A percentile compares a stretch with the other conserved stretches of the same genome.
These are phyloP conservation scores for Bipolaris zeicola DNA, from an alignment of 2,329 filamentous ascomycete genomes.

Conservation along the genomic window DNA sequence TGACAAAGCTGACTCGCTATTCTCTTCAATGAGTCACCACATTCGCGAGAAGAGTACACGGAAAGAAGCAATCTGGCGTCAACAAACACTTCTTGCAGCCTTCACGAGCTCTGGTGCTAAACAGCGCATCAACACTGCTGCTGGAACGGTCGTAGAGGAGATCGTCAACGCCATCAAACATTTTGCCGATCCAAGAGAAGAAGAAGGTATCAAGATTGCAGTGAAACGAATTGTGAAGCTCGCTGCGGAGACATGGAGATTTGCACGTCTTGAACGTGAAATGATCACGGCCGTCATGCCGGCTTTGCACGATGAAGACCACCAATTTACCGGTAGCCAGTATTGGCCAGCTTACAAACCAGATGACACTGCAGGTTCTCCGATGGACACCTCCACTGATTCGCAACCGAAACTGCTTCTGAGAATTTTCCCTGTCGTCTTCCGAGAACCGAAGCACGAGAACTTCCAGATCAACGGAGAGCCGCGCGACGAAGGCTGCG, in stretches of 20 bases:
- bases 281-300: slow-evolving; percentile 60
- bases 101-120: slow-evolving; percentile 63
- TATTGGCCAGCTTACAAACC: slow-evolving; percentile 46
- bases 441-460: slow-evolving; percentile 57
- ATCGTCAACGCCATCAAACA: slow-evolving; percentile 61
- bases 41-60: slow-evolving; percentile 62
- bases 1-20: slow-evolving; percentile 62
- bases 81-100: slow-evolving; percentile 62
- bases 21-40: slow-evolving; percentile 61
- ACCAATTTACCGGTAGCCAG: slow-evolving; percentile 38
- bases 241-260: slow-evolving; percentile 64
- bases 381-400: slow-evolving; percentile 34
- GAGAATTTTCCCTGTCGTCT: slow-evolving; percentile 59
- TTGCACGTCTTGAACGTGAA: slow-evolving; percentile 62
- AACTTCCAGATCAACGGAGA: slow-evolving; percentile 51
- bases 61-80: slow-evolving; percentile 63
- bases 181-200: slow-evolving; percentile 58
- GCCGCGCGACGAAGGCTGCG: slow-evolving; percentile 52
- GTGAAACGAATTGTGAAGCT: slow-evolving; percentile 63
- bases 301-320: slow-evolving; percentile 39
- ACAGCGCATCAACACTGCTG: slow-evolving; percentile 61
- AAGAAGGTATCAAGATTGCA: slow-evolving; percentile 57
- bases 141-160: slow-evolving; percentile 62
- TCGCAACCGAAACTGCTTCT: slow-evolving; percentile 54
- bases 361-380: slow-evolving; percentile 38